Evolutionary conservation across 768 basidiomycete genomes (phyloP).

Genomic region (Lentinula guzmanii): DNA sequence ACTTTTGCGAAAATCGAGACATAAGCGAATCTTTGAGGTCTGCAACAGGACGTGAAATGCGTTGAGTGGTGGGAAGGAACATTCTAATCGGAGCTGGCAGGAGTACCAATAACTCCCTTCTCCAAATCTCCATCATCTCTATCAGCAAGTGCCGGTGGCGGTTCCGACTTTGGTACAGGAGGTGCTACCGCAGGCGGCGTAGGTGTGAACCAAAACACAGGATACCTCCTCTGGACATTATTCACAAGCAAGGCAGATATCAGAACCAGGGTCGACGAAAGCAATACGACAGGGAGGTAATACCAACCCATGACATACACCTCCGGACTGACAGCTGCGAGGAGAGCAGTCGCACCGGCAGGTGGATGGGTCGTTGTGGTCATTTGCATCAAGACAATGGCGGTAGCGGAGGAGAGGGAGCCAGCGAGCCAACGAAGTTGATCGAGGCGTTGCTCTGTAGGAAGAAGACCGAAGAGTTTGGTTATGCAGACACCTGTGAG

Average conservation of each 20-base stretch:
- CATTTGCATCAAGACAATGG: constrained; percentile 42
- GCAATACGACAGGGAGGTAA: constrained; percentile 44
- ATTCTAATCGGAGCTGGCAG: not conserved
- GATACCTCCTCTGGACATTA: constrained; percentile 47
- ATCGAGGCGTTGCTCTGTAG: constrained; percentile 32
- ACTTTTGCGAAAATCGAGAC: not conserved
- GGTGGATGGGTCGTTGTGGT: constrained; percentile 26
- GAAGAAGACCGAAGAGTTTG: constrained; percentile 43
- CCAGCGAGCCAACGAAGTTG: constrained; percentile 45
- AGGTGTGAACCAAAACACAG: constrained; percentile 37
- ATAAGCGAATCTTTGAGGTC: not conserved
- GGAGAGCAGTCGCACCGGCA: constrained; percentile 51
- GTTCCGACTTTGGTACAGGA: not conserved
- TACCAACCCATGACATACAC: constrained; percentile 44
- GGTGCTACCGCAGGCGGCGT: not conserved
- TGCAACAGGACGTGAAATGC: no score
- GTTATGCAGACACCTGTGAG: constrained; percentile 43
- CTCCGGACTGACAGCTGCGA: constrained; percentile 37
- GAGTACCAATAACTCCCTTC: constrained; percentile 3
- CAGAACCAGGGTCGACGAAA: constrained; percentile 39
- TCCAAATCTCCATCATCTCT: constrained; percentile 13
- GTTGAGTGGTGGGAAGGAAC: no score
- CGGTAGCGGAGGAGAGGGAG: constrained; percentile 34
- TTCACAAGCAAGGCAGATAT: constrained; percentile 40
- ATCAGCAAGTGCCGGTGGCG: not conserved